A percentile compares a stretch with the other conserved stretches of the same genome.
These are phyloP conservation scores for Biscutella laevigata DNA, from an alignment of 441 rosid genomes.

Conservation along the genomic window DNA sequence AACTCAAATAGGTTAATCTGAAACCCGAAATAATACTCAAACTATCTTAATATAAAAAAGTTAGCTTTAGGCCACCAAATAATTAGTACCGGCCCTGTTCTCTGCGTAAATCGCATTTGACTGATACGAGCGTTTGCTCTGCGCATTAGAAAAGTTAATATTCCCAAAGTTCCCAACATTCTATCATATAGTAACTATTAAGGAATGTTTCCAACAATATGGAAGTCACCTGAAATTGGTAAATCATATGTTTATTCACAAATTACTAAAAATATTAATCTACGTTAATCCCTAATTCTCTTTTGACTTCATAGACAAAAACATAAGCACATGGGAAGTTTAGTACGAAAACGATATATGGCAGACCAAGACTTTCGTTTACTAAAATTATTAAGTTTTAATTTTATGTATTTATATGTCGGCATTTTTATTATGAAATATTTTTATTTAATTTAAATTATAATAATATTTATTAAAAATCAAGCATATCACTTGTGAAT, in stretches of 20 bases:
- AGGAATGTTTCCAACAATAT: constrained; percentile 17
- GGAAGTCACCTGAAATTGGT: background rate
- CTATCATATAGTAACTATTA: background rate
- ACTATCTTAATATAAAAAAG: no score
- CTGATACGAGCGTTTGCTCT: no score
- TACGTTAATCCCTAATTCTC: background rate
- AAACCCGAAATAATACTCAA: no score
- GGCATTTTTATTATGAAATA: background rate
- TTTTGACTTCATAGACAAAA: constrained; percentile 12
- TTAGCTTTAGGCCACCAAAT: no score
- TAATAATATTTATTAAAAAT: background rate
- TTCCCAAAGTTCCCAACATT: background rate
- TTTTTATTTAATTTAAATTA: background rate
- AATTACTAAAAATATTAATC: constrained; percentile 10
- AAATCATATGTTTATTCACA: background rate
- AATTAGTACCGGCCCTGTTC: no score
- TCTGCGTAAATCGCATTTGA: no score
- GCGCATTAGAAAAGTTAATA: no score
- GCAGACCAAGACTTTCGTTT: constrained; percentile 23
- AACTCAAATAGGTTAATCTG: no score
- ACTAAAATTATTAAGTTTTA: background rate
- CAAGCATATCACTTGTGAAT: constrained; percentile 20
- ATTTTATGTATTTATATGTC: background rate
- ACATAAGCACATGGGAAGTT: constrained; percentile 19
- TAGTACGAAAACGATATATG: constrained; percentile 10